Evolutionary conservation across 1,139 yeast genomes (phyloP).

Genomic region (Sugiyamaella japonica): DNA sequence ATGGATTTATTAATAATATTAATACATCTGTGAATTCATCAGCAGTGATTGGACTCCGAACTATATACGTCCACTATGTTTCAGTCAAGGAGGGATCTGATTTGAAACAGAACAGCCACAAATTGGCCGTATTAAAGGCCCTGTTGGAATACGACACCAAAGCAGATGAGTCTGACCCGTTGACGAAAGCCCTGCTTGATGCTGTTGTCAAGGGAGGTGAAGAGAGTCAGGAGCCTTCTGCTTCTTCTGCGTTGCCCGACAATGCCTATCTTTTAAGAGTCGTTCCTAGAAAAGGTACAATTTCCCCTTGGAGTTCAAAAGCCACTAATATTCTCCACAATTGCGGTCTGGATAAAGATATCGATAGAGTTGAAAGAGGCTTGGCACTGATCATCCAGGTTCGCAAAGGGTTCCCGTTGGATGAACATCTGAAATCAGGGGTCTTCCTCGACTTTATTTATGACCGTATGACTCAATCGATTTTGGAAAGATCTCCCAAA

Average conservation of each 20-base stretch:
- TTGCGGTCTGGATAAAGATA: conserved; percentile 71
- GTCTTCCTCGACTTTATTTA: conserved; percentile 67
- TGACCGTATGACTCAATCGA: conserved; percentile 91
- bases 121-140: conserved; percentile 49
- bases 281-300: conserved; percentile 92
- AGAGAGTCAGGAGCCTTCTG: conserved; percentile 25
- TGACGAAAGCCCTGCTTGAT: conserved; percentile 51
- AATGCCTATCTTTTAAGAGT: conserved; percentile 68
- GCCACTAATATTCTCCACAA: conserved; percentile 93
- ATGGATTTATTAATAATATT: conserved; percentile 68
- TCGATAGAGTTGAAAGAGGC: conserved; percentile 91
- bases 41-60: conserved; percentile 66
- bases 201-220: conserved; percentile 29
- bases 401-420: conserved; percentile 64
- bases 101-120: conserved; percentile 40
- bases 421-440: conserved; percentile 52
- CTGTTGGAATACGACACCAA: conserved; percentile 76
- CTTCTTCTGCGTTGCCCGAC: conserved; percentile 42
- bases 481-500: conserved; percentile 57
- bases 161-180: conserved; percentile 53
- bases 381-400: conserved; percentile 69
- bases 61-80: conserved; percentile 81
- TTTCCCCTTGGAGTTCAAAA: conserved; percentile 98
- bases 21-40: conserved; percentile 65
- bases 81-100: conserved; percentile 50